A percentile compares a stretch with the other conserved stretches of the same genome.
Conservation (phyloP, 2,329 filamentous ascomycete genomes). For the Talaromyces pinophilus region DNA sequence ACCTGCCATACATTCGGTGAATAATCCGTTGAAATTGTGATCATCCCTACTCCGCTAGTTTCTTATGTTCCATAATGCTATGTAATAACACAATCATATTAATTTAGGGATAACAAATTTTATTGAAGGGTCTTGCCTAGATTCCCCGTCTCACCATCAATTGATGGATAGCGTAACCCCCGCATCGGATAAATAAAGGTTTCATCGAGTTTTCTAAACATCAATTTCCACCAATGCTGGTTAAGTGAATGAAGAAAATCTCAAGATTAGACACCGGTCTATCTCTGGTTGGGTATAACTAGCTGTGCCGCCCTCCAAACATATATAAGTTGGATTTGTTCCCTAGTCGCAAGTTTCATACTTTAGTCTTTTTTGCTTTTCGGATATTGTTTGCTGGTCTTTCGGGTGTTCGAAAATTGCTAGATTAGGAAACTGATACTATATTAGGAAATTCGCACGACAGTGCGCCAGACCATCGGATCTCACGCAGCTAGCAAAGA, state of each 20-base stretch:
- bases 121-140: neutral
- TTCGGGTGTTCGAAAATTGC: neutral
- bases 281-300: too few relatives aligned
- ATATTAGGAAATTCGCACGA: neutral
- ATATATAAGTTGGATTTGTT: neutral
- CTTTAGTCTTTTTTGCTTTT: neutral
- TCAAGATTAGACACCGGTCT: too few relatives aligned
- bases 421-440: constrained; percentile 15
- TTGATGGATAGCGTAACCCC: neutral
- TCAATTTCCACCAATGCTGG: constrained; percentile 18
- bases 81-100: neutral
- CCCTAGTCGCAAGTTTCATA: neutral
- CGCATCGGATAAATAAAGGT: constrained; percentile 6
- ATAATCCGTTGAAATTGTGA: neutral
- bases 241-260: neutral
- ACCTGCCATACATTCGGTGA: neutral
- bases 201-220: constrained; percentile 4
- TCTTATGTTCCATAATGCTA: neutral
- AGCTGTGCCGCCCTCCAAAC: too few relatives aligned
- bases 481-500: neutral
- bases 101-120: neutral
- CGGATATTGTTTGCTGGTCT: neutral
- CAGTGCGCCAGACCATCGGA: neutral
- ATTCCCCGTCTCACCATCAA: neutral
- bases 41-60: neutral